Evolutionary conservation across 208 protist genomes (phyloP).

Genomic region (Naegleria lovaniensis): DNA sequence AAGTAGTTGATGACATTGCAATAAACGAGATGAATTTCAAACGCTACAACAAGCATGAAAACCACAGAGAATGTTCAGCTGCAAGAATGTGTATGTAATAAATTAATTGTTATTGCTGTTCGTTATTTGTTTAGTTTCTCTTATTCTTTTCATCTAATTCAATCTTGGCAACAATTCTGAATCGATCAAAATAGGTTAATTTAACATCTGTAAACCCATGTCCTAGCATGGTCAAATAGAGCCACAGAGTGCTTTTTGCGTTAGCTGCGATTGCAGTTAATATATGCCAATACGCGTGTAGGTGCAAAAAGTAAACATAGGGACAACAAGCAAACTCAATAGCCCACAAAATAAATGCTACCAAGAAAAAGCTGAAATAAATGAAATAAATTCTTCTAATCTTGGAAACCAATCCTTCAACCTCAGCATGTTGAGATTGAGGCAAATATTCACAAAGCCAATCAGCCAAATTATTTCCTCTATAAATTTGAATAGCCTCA

Average conservation of each 20-base stretch:
- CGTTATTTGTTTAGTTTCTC: neutral
- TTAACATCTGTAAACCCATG: neutral
- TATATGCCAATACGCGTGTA: neutral
- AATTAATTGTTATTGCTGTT: no score
- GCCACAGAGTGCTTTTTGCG: neutral
- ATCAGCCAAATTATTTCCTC: neutral
- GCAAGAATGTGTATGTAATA: no score
- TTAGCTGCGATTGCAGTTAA: neutral
- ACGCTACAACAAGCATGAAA: no score
- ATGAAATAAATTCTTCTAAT: neutral
- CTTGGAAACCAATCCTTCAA: neutral
- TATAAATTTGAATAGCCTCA: neutral
- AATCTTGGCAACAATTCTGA: neutral
- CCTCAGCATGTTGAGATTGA: neutral
- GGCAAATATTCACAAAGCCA: neutral
- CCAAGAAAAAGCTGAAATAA: neutral
- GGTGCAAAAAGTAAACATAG: neutral
- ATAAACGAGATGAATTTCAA: no score
- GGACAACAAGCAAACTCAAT: neutral
- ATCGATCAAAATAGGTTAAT: neutral
- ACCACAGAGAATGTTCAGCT: no score
- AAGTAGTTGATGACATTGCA: no score
- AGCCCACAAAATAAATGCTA: neutral
- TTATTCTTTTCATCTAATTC: neutral
- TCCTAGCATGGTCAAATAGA: neutral